Conservation (phyloP, 1,139 yeast species). For the Pichia kudriavzevii region DNA sequence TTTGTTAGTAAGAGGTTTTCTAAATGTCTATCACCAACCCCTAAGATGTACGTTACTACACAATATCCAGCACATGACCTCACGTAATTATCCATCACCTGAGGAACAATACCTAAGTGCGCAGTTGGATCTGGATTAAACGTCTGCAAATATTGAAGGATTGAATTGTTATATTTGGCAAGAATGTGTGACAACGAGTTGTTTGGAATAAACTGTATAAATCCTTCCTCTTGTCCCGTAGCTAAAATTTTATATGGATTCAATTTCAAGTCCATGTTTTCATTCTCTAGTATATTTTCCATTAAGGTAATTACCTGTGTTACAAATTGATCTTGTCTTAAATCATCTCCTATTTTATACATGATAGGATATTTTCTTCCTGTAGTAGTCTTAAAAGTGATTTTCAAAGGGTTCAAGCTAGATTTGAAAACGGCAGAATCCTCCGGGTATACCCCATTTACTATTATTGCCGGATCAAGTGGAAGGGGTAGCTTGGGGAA, state of each 20-base stretch:
- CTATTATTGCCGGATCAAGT: conserved; percentile 56
- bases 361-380: conserved; percentile 63
- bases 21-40: conserved; percentile 95
- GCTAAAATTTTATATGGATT: conserved; percentile 90
- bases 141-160: conserved; percentile 58
- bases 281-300: conserved; percentile 84
- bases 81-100: conserved; percentile 88
- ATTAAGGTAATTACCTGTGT: conserved; percentile 85
- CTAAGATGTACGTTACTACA: conserved; percentile 87
- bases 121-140: conserved; percentile 56
- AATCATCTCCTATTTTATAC: conserved; percentile 94
- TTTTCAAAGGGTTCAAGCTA: conserved; percentile 79
- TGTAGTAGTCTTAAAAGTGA: conserved; percentile 50
- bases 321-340: conserved; percentile 92
- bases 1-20: conserved; percentile 68
- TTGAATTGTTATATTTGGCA: conserved; percentile 63
- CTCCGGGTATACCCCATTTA: conserved; percentile 72
- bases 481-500: conserved; percentile 62
- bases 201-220: conserved; percentile 88
- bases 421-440: conserved; percentile 86
- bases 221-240: conserved; percentile 84
- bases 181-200: conserved; percentile 81
- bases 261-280: conserved; percentile 78
- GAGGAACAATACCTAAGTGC: conserved; percentile 65
- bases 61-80: conserved; percentile 97